Conservation (phyloP, 441 rosid species). For the Bruguiera hainesii region DNA sequence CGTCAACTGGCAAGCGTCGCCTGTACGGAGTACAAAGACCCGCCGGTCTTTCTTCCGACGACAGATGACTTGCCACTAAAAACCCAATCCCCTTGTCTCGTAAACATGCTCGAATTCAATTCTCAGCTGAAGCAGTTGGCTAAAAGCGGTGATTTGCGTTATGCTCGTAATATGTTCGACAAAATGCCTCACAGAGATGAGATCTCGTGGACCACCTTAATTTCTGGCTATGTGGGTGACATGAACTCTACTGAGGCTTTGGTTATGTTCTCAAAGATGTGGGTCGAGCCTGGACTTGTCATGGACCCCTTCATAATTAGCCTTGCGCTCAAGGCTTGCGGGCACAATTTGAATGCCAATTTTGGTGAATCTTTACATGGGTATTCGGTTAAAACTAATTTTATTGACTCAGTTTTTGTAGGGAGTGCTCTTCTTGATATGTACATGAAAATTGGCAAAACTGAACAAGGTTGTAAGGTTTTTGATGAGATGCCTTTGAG, state of each 20-base stretch:
- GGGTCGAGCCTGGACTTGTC: slow-evolving; percentile 46
- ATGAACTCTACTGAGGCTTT: slow-evolving; percentile 48
- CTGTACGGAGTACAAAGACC: slow-evolving; percentile 16
- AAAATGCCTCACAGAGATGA: slow-evolving; percentile 62
- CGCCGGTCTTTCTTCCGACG: slow-evolving; percentile 15
- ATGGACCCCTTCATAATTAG: slow-evolving; percentile 69
- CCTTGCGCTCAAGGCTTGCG: slow-evolving; percentile 72
- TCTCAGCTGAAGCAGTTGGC: slow-evolving; percentile 35
- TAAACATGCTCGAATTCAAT: slow-evolving; percentile 37
- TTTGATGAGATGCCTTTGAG: slow-evolving; percentile 64
- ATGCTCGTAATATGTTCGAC: slow-evolving; percentile 74
- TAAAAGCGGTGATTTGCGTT: slow-evolving; percentile 32
- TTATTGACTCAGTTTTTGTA: slow-evolving; percentile 62
- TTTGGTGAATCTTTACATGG: slow-evolving; percentile 71
- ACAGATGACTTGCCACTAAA: slow-evolving; percentile 1
- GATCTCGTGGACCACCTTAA: slow-evolving; percentile 69
- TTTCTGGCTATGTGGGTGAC: slow-evolving; percentile 59
- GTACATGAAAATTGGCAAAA: slow-evolving; percentile 57
- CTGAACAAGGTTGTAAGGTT: slow-evolving; percentile 44
- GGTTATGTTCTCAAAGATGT: slow-evolving; percentile 56
- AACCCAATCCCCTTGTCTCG: slow-evolving; percentile 6
- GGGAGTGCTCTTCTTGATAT: slow-evolving; percentile 69
- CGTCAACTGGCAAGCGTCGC: slow-evolving; percentile 24
- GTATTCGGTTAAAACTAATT: slow-evolving; percentile 47
- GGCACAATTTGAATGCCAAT: slow-evolving; percentile 33